Conservation (phyloP, 306 rosid genomes). For the Dryas drummondii region DNA sequence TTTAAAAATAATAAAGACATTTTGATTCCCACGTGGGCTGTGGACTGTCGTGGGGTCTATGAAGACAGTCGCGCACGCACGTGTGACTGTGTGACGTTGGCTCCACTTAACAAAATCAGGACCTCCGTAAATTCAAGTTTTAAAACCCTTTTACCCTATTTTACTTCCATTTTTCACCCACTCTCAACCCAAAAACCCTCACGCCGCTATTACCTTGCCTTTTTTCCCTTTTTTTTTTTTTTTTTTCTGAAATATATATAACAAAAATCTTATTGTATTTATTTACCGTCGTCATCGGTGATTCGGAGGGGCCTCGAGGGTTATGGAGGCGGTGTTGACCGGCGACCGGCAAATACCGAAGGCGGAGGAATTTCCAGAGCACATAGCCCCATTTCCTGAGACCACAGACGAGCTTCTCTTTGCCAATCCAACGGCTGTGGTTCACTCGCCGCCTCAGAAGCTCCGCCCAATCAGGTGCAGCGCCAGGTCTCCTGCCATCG, state of each 20-base stretch:
- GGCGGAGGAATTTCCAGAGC: constrained; percentile 47
- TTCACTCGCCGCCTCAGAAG: constrained; percentile 60
- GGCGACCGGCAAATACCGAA: constrained; percentile 36
- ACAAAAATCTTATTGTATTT: constrained; percentile 10
- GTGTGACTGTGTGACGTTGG: not conserved
- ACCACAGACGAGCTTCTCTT: constrained; percentile 59
- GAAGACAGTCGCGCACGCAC: not conserved
- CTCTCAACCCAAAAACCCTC: constrained; percentile 28
- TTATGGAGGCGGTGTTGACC: constrained; percentile 38
- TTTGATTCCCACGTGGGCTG: no score
- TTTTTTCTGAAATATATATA: not conserved
- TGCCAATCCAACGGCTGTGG: constrained; percentile 28
- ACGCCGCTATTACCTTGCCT: constrained; percentile 27
- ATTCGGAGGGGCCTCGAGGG: not conserved
- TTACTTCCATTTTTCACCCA: constrained; percentile 48
- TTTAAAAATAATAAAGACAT: no score
- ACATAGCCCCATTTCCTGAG: constrained; percentile 67
- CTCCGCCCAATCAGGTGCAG: constrained; percentile 75
- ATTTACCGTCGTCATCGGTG: constrained; percentile 5
- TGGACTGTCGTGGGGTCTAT: no score
- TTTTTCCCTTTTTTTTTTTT: no score
- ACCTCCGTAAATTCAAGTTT: constrained; percentile 6
- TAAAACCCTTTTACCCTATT: constrained; percentile 29
- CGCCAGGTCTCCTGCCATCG: constrained; percentile 32
- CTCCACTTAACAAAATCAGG: not conserved